Percentiles rank a stretch among this genome's conserved stretches.
Evolutionary conservation across 2,329 filamentous ascomycete genomes (phyloP).

Genomic region (Clonostachys sp.): DNA sequence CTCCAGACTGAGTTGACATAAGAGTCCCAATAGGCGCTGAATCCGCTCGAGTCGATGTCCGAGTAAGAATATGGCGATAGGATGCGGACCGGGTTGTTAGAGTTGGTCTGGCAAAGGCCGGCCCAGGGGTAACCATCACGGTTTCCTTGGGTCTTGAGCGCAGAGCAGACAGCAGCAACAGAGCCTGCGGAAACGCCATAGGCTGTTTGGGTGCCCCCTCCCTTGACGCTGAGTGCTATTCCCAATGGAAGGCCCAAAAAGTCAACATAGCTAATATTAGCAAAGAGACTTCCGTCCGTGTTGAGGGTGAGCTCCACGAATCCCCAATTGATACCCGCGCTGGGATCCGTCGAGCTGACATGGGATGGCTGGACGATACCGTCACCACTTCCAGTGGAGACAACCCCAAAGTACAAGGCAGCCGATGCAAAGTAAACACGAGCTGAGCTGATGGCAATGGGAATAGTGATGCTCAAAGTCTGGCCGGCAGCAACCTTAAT

Average conservation of each 20-base stretch:
- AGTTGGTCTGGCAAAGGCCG: conserved; percentile 40
- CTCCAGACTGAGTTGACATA: conserved; percentile 49
- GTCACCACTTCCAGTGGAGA: conserved; percentile 62
- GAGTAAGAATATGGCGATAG: conserved; percentile 48
- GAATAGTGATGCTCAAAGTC: conserved; percentile 58
- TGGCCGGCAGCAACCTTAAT: conserved; percentile 59
- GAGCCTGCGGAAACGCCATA: conserved; percentile 42
- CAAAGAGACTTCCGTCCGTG: conserved; percentile 56
- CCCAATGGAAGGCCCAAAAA: conserved; percentile 64
- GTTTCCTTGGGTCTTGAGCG: conserved; percentile 36
- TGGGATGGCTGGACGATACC: conserved; percentile 72
- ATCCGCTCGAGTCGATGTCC: conserved; percentile 35
- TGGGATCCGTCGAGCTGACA: conserved; percentile 59
- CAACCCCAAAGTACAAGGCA: conserved; percentile 57
- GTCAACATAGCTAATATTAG: conserved; percentile 72
- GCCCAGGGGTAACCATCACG: conserved; percentile 47
- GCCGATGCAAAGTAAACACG: conserved; percentile 68
- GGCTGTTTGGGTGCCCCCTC: conserved; percentile 33
- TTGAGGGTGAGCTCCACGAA: conserved; percentile 65
- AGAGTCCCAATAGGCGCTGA: conserved; percentile 42
- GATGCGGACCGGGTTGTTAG: conserved; percentile 36
- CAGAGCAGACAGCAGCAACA: conserved; percentile 7
- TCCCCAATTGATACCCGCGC: conserved; percentile 57
- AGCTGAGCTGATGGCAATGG: conserved; percentile 60
- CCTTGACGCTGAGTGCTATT: conserved; percentile 42